phyloP scores from a whole-genome alignment of 2,329 filamentous ascomycete species.

The Fusarium sp. region DNA sequence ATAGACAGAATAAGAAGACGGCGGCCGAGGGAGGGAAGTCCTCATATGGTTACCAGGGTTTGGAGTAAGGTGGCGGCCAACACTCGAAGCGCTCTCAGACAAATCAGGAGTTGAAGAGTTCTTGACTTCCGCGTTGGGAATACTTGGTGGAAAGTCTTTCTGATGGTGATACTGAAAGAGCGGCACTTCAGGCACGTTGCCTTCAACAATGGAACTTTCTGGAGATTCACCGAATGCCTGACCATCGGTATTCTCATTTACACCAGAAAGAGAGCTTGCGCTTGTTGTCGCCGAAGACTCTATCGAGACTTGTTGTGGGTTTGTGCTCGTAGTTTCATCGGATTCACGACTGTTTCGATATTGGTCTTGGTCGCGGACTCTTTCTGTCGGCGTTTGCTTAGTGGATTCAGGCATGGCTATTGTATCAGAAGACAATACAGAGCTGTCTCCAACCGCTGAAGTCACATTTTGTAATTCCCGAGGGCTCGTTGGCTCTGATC shows the following conservation, averaged over 20 bases:
- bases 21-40: slow-evolving; percentile 74
- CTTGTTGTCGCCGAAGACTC: slow-evolving; percentile 67
- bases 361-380: slow-evolving; percentile 51
- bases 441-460: slow-evolving; percentile 7
- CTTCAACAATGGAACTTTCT: slow-evolving; percentile 63
- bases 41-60: slow-evolving; percentile 65
- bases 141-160: slow-evolving; percentile 58
- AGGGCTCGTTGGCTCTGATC: slow-evolving; percentile 19
- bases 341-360: slow-evolving; percentile 66
- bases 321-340: slow-evolving; percentile 61
- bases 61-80: slow-evolving; percentile 73
- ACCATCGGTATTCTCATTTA: slow-evolving; percentile 60
- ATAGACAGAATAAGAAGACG: slow-evolving; percentile 79
- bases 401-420: slow-evolving; percentile 42
- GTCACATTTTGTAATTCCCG: slow-evolving; percentile 24
- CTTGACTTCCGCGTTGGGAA: slow-evolving; percentile 57
- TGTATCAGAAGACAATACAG: slow-evolving; percentile 16
- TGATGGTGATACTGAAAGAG: slow-evolving; percentile 74
- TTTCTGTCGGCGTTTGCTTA: slow-evolving; percentile 50
- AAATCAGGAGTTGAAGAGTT: slow-evolving; percentile 64
- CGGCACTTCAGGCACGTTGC: slow-evolving; percentile 59
- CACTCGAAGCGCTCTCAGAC: slow-evolving; percentile 61
- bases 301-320: slow-evolving; percentile 60
- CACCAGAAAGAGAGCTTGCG: slow-evolving; percentile 65
- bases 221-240: slow-evolving; percentile 60